Conservation (phyloP, 1,139 yeast genomes). For the Lodderomyces theae region DNA sequence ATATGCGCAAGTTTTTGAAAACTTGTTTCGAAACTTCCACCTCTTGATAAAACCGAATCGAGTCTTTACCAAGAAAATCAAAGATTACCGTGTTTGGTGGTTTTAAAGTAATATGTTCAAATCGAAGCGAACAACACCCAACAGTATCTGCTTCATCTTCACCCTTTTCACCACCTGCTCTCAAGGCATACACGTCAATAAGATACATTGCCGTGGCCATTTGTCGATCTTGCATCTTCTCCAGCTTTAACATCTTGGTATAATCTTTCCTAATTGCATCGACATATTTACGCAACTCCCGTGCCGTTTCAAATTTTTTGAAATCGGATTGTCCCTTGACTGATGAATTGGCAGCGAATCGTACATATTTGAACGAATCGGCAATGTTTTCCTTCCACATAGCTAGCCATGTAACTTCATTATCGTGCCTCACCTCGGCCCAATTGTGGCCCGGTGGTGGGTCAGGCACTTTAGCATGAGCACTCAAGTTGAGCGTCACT, state of each 20-base stretch:
- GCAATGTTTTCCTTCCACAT: conserved; percentile 96
- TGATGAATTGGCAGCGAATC: conserved; percentile 89
- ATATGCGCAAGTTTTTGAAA: conserved; percentile 80
- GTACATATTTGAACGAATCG: conserved; percentile 78
- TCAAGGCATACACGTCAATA: conserved; percentile 89
- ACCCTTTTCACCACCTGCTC: conserved; percentile 98
- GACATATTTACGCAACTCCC: conserved; percentile 73
- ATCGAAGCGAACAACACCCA: conserved; percentile 93
- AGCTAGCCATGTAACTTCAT: conserved; percentile 92
- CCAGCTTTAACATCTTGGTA: conserved; percentile 64
- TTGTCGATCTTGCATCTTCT: conserved; percentile 82
- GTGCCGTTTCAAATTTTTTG: conserved; percentile 90
- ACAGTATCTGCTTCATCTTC: conserved; percentile 98
- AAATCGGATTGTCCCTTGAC: conserved; percentile 88
- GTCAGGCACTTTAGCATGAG: conserved; percentile 67
- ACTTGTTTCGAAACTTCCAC: conserved; percentile 89
- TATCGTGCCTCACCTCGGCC: conserved; percentile 88
- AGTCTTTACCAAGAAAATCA: conserved; percentile 95
- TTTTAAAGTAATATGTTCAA: conserved; percentile 79
- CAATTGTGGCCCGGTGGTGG: conserved; percentile 88
- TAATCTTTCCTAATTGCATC: conserved; percentile 76
- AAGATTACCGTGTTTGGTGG: conserved; percentile 89
- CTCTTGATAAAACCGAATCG: conserved; percentile 87
- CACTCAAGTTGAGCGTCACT: conserved; percentile 78
- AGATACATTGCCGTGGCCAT: conserved; percentile 92